Percentiles rank a stretch among this genome's conserved stretches.
These are phyloP conservation scores for Exophiala dermatitidis DNA, from an alignment of 2,329 filamentous ascomycete genomes.

Conservation along the genomic window DNA sequence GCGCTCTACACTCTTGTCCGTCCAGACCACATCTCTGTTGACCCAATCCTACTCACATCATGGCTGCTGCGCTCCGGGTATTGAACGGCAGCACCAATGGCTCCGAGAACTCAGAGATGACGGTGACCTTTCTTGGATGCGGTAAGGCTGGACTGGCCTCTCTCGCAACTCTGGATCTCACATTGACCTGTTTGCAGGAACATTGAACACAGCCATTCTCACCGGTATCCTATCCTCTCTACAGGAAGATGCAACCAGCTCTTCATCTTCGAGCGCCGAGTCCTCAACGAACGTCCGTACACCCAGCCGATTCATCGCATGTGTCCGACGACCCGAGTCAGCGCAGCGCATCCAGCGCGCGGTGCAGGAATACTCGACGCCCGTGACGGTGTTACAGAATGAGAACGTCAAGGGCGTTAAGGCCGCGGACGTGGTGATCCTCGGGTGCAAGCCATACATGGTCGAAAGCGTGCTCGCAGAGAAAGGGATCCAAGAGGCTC, in stretches of 20 bases:
- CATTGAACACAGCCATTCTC: constrained; percentile 78
- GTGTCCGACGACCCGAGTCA: constrained; percentile 63
- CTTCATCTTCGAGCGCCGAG: constrained; percentile 39
- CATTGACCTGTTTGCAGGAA: constrained; percentile 47
- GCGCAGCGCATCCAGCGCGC: constrained; percentile 61
- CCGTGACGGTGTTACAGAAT: constrained; percentile 61
- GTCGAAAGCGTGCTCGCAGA: constrained; percentile 56
- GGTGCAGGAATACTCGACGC: constrained; percentile 51
- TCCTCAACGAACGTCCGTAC: constrained; percentile 44
- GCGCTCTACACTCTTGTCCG: not conserved
- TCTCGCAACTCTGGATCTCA: not conserved
- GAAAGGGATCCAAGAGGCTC: constrained; percentile 60
- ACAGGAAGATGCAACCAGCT: constrained; percentile 33
- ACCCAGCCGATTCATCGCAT: constrained; percentile 72
- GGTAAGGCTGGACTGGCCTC: constrained; percentile 47
- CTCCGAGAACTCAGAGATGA: constrained; percentile 32
- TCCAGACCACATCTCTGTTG: not conserved
- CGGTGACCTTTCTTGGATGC: constrained; percentile 73
- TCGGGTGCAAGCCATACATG: constrained; percentile 75
- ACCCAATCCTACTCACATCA: not conserved
- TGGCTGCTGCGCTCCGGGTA: constrained; percentile 14
- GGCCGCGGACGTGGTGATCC: constrained; percentile 64
- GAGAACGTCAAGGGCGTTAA: constrained; percentile 62
- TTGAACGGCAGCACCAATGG: constrained; percentile 12
- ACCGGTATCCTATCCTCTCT: constrained; percentile 70